These are phyloP conservation scores for Camillea tinctor DNA, from an alignment of 2,329 filamentous ascomycete genomes.

Conservation along the genomic window DNA sequence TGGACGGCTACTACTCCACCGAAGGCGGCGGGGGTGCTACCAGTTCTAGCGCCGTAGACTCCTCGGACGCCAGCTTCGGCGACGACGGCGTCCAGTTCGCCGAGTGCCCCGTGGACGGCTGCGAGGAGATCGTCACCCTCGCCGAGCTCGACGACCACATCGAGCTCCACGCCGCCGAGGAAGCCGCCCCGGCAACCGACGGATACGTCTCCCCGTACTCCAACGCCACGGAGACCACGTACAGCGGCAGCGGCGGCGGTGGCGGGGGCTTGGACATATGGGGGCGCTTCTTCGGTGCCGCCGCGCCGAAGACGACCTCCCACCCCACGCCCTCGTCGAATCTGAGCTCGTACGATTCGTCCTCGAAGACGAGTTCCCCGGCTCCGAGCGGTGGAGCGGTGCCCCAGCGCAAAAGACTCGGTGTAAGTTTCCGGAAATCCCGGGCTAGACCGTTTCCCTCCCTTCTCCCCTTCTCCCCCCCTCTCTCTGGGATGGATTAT, in stretches of 20 bases:
- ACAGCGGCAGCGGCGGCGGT: not conserved
- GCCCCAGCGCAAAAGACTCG: slow-evolving; percentile 25
- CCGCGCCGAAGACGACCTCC: too few species aligned
- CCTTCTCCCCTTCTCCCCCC: not conserved
- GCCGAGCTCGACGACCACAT: slow-evolving; percentile 58
- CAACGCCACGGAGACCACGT: not conserved
- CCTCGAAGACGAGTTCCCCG: not conserved
- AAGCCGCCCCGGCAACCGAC: not conserved
- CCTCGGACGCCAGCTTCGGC: slow-evolving; percentile 23
- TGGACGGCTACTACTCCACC: slow-evolving; percentile 3
- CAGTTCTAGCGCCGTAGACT: too few species aligned
- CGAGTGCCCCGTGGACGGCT: slow-evolving; percentile 55
- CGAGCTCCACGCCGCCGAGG: slow-evolving; percentile 56
- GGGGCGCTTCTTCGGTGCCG: slow-evolving; percentile 32
- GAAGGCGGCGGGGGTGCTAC: slow-evolving; percentile 1
- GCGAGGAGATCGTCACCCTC: slow-evolving; percentile 55
- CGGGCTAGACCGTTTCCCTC: not conserved
- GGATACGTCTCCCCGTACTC: slow-evolving; percentile 21
- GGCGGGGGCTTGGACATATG: slow-evolving; percentile 19
- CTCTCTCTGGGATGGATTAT: not conserved
- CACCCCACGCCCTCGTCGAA: slow-evolving; percentile 25
- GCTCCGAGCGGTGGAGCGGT: not conserved
- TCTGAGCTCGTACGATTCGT: not conserved
- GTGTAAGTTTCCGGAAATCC: slow-evolving; percentile 29
- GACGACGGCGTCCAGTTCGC: slow-evolving; percentile 42